Percentiles rank a stretch among this genome's conserved stretches.
These are phyloP conservation scores for Mycena capillaripes DNA, from an alignment of 768 basidiomycete species.

Conservation along the genomic window DNA sequence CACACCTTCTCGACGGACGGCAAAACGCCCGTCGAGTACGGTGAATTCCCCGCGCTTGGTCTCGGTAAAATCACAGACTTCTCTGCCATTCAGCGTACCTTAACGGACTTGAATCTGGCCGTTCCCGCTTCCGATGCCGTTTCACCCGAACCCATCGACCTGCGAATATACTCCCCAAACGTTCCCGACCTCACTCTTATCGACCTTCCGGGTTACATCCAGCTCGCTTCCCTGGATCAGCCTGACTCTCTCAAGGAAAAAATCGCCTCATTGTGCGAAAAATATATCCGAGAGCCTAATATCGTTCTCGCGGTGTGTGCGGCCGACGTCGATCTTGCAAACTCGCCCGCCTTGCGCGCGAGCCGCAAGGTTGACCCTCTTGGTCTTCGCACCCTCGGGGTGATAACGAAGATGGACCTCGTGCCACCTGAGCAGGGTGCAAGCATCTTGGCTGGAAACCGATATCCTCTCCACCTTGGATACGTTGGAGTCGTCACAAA, in stretches of 20 bases:
- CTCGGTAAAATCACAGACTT: conserved; percentile 94
- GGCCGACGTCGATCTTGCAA: conserved; percentile 98
- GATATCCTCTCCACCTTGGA: conserved; percentile 97
- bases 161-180: conserved; percentile 94
- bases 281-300: conserved; percentile 99
- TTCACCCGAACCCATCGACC: conserved; percentile 95
- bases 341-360: conserved; percentile 94
- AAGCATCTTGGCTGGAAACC: conserved; percentile 84
- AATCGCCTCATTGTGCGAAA: conserved; percentile 90
- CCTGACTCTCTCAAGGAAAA: conserved; percentile 96
- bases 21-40: conserved; percentile 80
- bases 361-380: conserved; percentile 95
- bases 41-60: conserved; percentile 93
- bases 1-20: conserved; percentile 82
- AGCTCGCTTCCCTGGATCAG: conserved; percentile 95
- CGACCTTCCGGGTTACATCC: conserved; percentile 97
- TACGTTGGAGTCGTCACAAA: conserved; percentile 98
- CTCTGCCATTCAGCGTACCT: conserved; percentile 89
- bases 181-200: conserved; percentile 98
- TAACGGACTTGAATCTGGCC: conserved; percentile 95
- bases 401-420: conserved; percentile 99
- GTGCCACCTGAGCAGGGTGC: conserved; percentile 90
- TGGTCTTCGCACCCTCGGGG: conserved; percentile 95
- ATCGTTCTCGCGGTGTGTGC: conserved; percentile 99
- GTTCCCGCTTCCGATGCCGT: conserved; percentile 93